These are phyloP conservation scores for Ganoderma sinense DNA, from an alignment of 1,284 basidiomycete species.

Conservation along the genomic window DNA sequence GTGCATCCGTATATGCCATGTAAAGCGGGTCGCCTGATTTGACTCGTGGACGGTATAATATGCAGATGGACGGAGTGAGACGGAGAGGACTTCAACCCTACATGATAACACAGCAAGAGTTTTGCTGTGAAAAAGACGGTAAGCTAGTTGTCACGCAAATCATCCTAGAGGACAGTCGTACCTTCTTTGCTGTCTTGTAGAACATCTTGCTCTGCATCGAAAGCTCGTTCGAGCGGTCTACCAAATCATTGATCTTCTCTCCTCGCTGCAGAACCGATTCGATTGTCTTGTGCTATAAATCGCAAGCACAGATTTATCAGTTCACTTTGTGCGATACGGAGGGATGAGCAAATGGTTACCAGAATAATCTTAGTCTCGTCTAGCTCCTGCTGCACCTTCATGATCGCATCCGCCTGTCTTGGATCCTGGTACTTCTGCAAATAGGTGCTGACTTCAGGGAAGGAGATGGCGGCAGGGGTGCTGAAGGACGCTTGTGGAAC, in stretches of 20 bases:
- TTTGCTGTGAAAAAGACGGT: slow-evolving; percentile 56
- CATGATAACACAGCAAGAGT: slow-evolving; percentile 68
- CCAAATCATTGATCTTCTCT: slow-evolving; percentile 98
- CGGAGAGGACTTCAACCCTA: slow-evolving; percentile 20
- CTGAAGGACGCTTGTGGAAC: slow-evolving; percentile 75
- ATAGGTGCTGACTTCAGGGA: slow-evolving; percentile 83
- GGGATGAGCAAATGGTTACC: slow-evolving; percentile 52
- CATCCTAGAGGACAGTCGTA: slow-evolving; percentile 35
- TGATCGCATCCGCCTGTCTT: slow-evolving; percentile 96
- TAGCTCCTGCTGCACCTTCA: slow-evolving; percentile 97
- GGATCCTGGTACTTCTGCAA: slow-evolving; percentile 98
- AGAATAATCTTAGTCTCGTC: slow-evolving; percentile 99
- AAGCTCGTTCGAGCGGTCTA: slow-evolving; percentile 93
- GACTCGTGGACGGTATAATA: background rate
- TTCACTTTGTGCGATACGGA: background rate
- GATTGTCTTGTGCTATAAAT: slow-evolving; percentile 94
- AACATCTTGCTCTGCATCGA: slow-evolving; percentile 93
- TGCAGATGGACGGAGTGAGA: background rate
- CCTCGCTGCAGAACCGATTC: slow-evolving; percentile 96
- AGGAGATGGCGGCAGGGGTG: slow-evolving; percentile 70
- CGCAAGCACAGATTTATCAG: background rate
- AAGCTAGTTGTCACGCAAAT: background rate
- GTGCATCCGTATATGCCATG: slow-evolving; percentile 1
- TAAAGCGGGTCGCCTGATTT: background rate
- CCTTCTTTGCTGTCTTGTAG: slow-evolving; percentile 85